Evolutionary conservation across 2,329 filamentous ascomycete species (phyloP), one percentile per base, ranked within the genome.

Genomic region (Fusarium citri): DNA sequence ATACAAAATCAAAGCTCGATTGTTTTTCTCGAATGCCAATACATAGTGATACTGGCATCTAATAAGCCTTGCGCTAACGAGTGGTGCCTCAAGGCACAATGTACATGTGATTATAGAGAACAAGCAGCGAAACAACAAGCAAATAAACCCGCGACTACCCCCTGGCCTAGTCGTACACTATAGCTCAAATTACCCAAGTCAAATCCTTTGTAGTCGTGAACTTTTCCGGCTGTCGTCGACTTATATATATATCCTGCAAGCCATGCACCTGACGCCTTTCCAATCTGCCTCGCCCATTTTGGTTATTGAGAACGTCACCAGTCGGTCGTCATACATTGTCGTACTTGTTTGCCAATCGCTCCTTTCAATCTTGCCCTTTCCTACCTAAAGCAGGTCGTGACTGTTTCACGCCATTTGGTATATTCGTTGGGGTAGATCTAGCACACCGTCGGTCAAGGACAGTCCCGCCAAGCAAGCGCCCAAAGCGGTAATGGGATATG

Each of bases 401-500:
- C 55, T 60, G 56, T 62, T 54, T 30, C 47, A 62, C 64, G 71
- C 66, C 60, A 42, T 54, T 56, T 62, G 68, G 63, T 68, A 64
- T 59, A 37, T 65, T 66, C 58, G 58, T 59, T 58, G 62, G 50
- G 72, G 41, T 60, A 70, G 61, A 80, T 81, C 79, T 81, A 80
- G 69, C 68, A 76, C 72, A 76, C 72, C 73, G 68, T 69, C 66
- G 71, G 78, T 80, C 74, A 80, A 80, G 74, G 77, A 78, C 69
- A 73, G 67, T 79, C 76, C 72, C 67, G 71, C 71, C 69, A 75
- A 73, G 73, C 49, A 66, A 74, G 69, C 61, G 72, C 68, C 55
- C 63, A 54, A 72, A 69, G 70, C 60, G 56, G 64, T 61, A 64
- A 71, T 68, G 69, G 66, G 67, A 75, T 73, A 70, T 67, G 55